Evolutionary conservation across 2,329 filamentous ascomycete genomes (phyloP).

Genomic region (Xenosphaeropsis pyriputrescens): DNA sequence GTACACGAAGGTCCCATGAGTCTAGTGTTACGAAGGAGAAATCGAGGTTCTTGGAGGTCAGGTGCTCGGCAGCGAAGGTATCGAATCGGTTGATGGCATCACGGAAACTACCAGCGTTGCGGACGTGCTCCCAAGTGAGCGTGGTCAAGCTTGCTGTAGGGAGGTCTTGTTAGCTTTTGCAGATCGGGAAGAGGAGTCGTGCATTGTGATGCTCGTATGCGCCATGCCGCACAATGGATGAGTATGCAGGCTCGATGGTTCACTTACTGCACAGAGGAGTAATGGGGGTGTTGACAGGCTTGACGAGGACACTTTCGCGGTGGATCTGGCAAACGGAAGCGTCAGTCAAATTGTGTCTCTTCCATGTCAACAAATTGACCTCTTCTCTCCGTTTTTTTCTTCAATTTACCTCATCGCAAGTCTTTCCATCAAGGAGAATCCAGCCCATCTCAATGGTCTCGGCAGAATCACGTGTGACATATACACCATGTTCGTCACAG

Average conservation of each 20-base stretch:
- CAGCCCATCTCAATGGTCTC: constrained; percentile 98
- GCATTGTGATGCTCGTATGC: not conserved
- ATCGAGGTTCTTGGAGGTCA: constrained; percentile 81
- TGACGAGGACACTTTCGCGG: constrained; percentile 91
- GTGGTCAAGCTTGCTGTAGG: constrained; percentile 82
- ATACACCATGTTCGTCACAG: constrained; percentile 97
- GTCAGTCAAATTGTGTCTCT: no score
- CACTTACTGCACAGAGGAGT: constrained; percentile 96
- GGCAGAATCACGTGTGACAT: constrained; percentile 97
- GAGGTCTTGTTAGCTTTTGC: not conserved
- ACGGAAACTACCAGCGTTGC: constrained; percentile 91
- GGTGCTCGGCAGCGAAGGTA: constrained; percentile 80
- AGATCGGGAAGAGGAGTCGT: constrained; percentile 7
- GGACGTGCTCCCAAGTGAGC: constrained; percentile 96
- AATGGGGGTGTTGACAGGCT: constrained; percentile 96
- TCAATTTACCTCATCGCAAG: constrained; percentile 70
- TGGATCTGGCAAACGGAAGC: constrained; percentile 47
- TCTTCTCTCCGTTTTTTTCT: no score
- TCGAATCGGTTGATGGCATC: constrained; percentile 95
- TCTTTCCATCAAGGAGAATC: constrained; percentile 88
- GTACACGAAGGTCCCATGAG: constrained; percentile 95
- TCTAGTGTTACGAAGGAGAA: constrained; percentile 98
- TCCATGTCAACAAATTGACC: no score
- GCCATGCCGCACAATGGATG: constrained; percentile 8
- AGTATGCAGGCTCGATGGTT: constrained; percentile 3